Evolutionary conservation across 257 asterid genomes (phyloP), one percentile per base, ranked within the genome.

Genomic region (Leonotis leonurus): DNA sequence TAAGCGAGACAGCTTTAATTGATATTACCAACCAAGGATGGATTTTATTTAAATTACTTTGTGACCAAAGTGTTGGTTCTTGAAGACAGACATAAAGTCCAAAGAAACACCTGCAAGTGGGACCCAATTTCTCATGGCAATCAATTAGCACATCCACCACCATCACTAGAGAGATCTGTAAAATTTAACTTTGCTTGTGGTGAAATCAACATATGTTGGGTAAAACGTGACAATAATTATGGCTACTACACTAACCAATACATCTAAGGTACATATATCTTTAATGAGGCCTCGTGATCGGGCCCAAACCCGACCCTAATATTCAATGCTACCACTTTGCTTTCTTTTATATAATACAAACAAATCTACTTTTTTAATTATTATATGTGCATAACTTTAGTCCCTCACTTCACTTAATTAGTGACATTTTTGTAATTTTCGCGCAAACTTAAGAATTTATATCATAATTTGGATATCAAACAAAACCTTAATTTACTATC

Each of bases 71-170:
- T 73, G 51, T 10, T 51, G 24, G 24, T 49, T 56, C 50, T 51
- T 57, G 11, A 56, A 11, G 11, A 49, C 43, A 55, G n/a, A n/a
- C n/a, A 33, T 46, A 56, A 61, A 61, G 71, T 26, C 74, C 32
- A 67, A 48, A 61, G 61, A 27, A 48, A 55, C 64, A 76, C 75
- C 75, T 72, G 76, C 69, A 60, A 64, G 24, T 7, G 75, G 79
- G n/a, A 70, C 76, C 84, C n/a, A n/a, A 71, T 69, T 16, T 36
- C 62, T 53, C 59, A 20, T 18, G 69, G 64, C 73, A 44, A 58
- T 60, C 75, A 67, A 76, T 69, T 33, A 65, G 35, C 66, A 52
- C 49, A 65, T 33, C 70, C 43, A 65, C 52, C 70, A 26, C 60
- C 65, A 60, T 65, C 50, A 58, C 44, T 40, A 70, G 26, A 52